phyloP scores from a whole-genome alignment of 1,284 basidiomycete genomes.

The Quambalaria eucalypti region DNA sequence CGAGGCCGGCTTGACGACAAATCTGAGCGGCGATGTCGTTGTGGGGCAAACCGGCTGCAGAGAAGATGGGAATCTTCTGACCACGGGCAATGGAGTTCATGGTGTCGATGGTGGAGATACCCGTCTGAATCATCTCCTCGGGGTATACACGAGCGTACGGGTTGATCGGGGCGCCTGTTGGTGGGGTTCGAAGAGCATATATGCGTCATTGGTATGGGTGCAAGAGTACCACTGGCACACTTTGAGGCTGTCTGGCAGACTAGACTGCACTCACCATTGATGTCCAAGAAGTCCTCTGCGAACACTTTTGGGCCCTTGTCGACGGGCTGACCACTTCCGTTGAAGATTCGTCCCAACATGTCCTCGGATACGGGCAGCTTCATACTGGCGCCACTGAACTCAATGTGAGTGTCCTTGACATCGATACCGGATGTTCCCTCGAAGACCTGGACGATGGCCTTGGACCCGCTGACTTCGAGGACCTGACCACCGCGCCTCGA shows the following conservation, averaged over 20 bases:
- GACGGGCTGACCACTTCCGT: constrained; percentile 94
- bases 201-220: background rate
- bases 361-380: constrained; percentile 98
- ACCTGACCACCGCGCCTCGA: constrained; percentile 92
- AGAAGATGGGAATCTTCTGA: constrained; percentile 99
- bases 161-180: constrained; percentile 97
- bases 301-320: constrained; percentile 98
- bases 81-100: constrained; percentile 95
- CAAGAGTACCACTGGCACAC: background rate
- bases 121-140: constrained; percentile 99
- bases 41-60: constrained; percentile 94
- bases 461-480: constrained; percentile 94
- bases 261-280: constrained; percentile 72
- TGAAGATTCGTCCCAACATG: constrained; percentile 98
- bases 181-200: too few relatives aligned
- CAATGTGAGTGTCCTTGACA: constrained; percentile 91
- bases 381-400: constrained; percentile 97
- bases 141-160: constrained; percentile 98
- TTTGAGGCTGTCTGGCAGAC: background rate
- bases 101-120: constrained; percentile 71
- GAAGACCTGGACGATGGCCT: constrained; percentile 96
- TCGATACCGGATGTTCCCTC: constrained; percentile 97
- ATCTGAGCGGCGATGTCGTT: constrained; percentile 99
- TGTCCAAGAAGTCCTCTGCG: constrained; percentile 98
- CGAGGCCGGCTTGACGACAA: constrained; percentile 95